These are phyloP conservation scores for Alternaria sp. DNA, from an alignment of 2,329 filamentous ascomycete genomes.

Conservation along the genomic window DNA sequence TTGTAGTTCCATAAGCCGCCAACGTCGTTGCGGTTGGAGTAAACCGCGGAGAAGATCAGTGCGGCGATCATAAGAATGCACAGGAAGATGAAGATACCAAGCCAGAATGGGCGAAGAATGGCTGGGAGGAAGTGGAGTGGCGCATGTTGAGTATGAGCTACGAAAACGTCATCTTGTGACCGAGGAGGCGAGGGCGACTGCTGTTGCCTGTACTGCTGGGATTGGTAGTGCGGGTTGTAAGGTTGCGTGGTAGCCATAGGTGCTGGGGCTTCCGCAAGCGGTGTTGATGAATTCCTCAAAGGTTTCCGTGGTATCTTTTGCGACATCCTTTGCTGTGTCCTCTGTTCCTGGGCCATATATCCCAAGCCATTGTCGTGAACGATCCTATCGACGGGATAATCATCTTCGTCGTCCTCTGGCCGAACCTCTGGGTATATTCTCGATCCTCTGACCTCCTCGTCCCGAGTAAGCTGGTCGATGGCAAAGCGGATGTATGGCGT, in stretches of 20 bases:
- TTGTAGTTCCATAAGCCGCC: conserved; percentile 71
- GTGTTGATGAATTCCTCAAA: conserved; percentile 20
- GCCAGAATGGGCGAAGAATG: conserved; percentile 72
- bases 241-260: conserved; percentile 12
- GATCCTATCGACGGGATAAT: conserved; percentile 62
- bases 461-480: conserved; percentile 82
- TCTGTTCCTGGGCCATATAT: conserved; percentile 47
- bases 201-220: conserved; percentile 10
- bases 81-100: conserved; percentile 67
- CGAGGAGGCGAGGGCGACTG: conserved; percentile 23
- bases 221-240: conserved; percentile 5
- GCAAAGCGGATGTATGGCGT: conserved; percentile 90
- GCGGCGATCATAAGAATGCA: conserved; percentile 75
- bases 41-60: conserved; percentile 72
- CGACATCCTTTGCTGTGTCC: conserved; percentile 40
- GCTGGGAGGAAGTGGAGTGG: conserved; percentile 73
- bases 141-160: conserved; percentile 56
- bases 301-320: conserved; percentile 34
- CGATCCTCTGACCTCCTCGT: conserved; percentile 68
- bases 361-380: conserved; percentile 52
- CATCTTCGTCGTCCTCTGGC: conserved; percentile 38
- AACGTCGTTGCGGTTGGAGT: conserved; percentile 58
- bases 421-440: conserved; percentile 55
- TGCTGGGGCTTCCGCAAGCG: conserved; percentile 13
- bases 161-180: conserved; percentile 53